A percentile compares a stretch with the other conserved stretches of the same genome.
Conservation (phyloP, 192 early-diverging fungal species). For the Coemansia sp. region DNA sequence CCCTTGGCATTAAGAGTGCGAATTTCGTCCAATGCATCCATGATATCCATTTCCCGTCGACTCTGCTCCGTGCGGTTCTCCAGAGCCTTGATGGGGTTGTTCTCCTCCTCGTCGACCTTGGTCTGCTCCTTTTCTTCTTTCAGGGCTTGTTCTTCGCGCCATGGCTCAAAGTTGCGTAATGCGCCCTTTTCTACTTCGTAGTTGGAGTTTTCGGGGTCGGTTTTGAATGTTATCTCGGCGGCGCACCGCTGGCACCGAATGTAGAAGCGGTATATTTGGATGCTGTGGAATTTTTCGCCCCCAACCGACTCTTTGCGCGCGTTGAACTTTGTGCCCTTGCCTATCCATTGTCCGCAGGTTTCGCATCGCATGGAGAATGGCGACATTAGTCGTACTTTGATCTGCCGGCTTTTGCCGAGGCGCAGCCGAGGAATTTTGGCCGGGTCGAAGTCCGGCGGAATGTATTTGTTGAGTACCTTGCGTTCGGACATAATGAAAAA, state of each 20-base stretch:
- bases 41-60: constrained; percentile 95
- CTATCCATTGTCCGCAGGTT: constrained; percentile 95
- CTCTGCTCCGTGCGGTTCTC: constrained; percentile 93
- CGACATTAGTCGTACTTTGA: constrained; percentile 97
- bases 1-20: constrained; percentile 79
- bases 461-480: constrained; percentile 96
- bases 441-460: constrained; percentile 97
- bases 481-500: constrained; percentile 72
- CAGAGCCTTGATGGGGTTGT: constrained; percentile 92
- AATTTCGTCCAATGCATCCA: constrained; percentile 96
- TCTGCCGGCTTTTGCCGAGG: constrained; percentile 76
- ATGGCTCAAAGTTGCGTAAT: constrained; percentile 91
- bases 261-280: constrained; percentile 79
- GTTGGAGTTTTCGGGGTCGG: constrained; percentile 92
- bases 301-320: constrained; percentile 81
- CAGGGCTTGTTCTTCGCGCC: constrained; percentile 69
- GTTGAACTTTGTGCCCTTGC: constrained; percentile 98
- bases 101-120: constrained; percentile 78
- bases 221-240: constrained; percentile 97
- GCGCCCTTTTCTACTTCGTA: constrained; percentile 94
- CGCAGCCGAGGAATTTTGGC: constrained; percentile 85
- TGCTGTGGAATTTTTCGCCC: constrained; percentile 60
- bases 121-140: constrained; percentile 59
- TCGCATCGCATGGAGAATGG: constrained; percentile 98
- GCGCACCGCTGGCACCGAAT: constrained; percentile 91